Conservation (phyloP, 306 rosid species). For the Benincasa hispida region DNA sequence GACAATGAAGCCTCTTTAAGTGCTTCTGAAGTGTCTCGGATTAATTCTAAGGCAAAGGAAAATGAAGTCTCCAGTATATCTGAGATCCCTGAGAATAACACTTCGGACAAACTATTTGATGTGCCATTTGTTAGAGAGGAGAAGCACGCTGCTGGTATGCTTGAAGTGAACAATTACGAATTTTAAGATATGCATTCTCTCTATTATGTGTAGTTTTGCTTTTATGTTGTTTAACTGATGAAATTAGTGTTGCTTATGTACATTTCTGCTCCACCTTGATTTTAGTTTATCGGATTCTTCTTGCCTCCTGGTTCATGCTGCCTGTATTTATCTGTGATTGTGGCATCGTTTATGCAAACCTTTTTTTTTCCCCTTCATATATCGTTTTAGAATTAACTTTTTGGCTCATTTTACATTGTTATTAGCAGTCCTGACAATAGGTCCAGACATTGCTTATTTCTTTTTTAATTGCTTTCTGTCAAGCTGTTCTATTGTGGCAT, state of each 20-base stretch:
- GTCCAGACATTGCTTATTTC: neutral
- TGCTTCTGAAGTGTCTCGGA: conserved; percentile 37
- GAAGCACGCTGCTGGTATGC: conserved; percentile 50
- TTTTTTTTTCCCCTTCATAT: neutral
- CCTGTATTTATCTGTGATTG: neutral
- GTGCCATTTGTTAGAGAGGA: conserved; percentile 60
- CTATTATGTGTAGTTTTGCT: neutral
- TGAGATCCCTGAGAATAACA: conserved; percentile 33
- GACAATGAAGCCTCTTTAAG: conserved; percentile 46
- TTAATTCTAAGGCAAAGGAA: conserved; percentile 32
- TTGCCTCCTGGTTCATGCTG: neutral
- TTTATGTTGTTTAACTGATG: neutral
- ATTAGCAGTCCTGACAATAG: neutral
- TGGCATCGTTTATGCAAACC: neutral
- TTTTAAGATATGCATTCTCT: neutral
- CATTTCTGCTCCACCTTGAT: neutral
- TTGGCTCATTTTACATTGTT: neutral
- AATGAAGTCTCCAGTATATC: conserved; percentile 28
- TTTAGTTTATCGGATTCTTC: neutral
- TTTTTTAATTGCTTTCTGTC: neutral
- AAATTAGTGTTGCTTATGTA: neutral
- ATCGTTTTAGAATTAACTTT: neutral
- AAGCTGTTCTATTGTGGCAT: neutral
- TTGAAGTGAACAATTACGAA: neutral
- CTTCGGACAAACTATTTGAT: conserved; percentile 47